Evolutionary conservation across 768 basidiomycete species (phyloP).

Genomic region (Leccinellum luteum): DNA sequence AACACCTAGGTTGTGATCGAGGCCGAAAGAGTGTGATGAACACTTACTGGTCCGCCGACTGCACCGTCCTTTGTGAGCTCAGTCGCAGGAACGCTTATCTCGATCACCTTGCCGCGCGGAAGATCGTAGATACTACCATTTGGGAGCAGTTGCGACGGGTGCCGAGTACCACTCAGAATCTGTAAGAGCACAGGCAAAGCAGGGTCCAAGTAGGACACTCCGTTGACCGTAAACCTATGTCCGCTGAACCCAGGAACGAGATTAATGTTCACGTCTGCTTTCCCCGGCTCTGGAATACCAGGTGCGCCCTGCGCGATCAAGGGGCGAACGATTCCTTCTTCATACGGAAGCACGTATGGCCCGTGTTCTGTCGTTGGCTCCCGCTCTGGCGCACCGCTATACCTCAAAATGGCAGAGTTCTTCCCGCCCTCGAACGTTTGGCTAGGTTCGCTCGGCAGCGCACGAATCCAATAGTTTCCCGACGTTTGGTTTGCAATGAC

Average conservation of each 20-base stretch:
- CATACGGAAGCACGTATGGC: conserved; percentile 7
- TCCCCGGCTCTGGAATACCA: conserved; percentile 18
- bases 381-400: conserved; percentile 19
- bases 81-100: conserved; percentile 18
- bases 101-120: conserved; percentile 14
- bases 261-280: conserved; percentile 26
- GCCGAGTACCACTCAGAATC: conserved; percentile 21
- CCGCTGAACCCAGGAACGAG: conserved; percentile 6
- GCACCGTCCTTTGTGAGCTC: conserved; percentile 14
- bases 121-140: conserved; percentile 14
- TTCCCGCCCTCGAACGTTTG: conserved; percentile 35
- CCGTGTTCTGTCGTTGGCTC: conserved; percentile 29
- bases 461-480: conserved; percentile 40
- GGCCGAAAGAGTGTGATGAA: not conserved
- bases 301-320: conserved; percentile 22
- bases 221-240: conserved; percentile 8
- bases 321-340: conserved; percentile 19
- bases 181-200: conserved; percentile 19
- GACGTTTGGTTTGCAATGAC: conserved; percentile 38
- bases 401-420: conserved; percentile 20
- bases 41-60: conserved; percentile 33
- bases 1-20: not conserved
- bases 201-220: conserved; percentile 6
- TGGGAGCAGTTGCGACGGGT: conserved; percentile 14
- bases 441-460: conserved; percentile 10